Evolutionary conservation across 2,329 filamentous ascomycete species (phyloP).

Genomic region (Bimuria novae-zelandiae): DNA sequence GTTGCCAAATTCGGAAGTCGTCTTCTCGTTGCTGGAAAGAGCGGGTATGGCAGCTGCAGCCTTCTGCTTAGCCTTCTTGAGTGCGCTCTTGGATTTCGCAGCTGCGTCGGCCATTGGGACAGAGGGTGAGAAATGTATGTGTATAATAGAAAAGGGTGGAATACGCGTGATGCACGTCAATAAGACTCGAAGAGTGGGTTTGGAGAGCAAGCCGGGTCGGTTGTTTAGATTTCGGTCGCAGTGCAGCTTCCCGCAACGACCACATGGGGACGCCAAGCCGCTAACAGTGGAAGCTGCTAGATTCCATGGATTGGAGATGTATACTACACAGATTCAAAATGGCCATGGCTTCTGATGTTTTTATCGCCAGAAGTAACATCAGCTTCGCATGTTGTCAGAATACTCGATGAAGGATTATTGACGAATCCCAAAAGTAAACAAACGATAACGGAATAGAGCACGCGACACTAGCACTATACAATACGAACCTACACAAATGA

Average conservation of each 20-base stretch:
- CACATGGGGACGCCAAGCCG: slow-evolving; percentile 9
- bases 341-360: background rate
- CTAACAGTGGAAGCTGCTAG: slow-evolving; percentile 14
- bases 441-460: too few relatives aligned
- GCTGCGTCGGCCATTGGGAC: slow-evolving; percentile 57
- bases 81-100: slow-evolving; percentile 53
- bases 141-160: too few relatives aligned
- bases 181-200: background rate
- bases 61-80: slow-evolving; percentile 52
- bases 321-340: background rate
- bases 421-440: too few relatives aligned
- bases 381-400: too few relatives aligned
- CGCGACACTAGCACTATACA: too few relatives aligned
- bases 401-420: too few relatives aligned
- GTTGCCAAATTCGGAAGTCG: slow-evolving; percentile 35
- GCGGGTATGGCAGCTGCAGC: slow-evolving; percentile 50
- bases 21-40: slow-evolving; percentile 46
- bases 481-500: too few relatives aligned
- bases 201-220: slow-evolving; percentile 6
- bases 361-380: too few relatives aligned
- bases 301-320: slow-evolving; percentile 5
- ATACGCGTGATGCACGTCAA: slow-evolving; percentile 11
- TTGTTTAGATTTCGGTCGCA: slow-evolving; percentile 7
- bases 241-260: slow-evolving; percentile 5
- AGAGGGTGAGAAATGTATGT: slow-evolving; percentile 3